phyloP scores from a whole-genome alignment of 23 red algal genomes.

The Gracilaria caudata region DNA sequence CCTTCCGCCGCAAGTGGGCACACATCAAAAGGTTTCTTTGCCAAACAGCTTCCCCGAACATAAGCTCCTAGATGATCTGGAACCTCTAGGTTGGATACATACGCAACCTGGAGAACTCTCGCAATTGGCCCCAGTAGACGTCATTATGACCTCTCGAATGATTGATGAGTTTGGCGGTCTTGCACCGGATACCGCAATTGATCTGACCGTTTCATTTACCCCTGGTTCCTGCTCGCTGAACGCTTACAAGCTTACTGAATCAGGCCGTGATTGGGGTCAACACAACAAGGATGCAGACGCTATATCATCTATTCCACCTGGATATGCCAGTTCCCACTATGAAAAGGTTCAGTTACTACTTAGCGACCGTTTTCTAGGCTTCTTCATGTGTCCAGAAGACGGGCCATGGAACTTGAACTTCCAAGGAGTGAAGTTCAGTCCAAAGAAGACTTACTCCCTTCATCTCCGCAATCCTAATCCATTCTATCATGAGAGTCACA shows the following conservation, averaged over 20 bases:
- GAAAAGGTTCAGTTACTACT: slow-evolving; percentile 85
- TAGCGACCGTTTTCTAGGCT: slow-evolving; percentile 89
- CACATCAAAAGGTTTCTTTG: slow-evolving; percentile 77
- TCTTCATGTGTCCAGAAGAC: slow-evolving; percentile 80
- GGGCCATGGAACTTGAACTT: slow-evolving; percentile 94
- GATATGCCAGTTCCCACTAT: slow-evolving; percentile 73
- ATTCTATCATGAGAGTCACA: slow-evolving; percentile 92
- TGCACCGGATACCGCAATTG: slow-evolving; percentile 50
- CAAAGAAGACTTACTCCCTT: slow-evolving; percentile 66
- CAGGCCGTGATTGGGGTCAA: slow-evolving; percentile 88
- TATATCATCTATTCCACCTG: slow-evolving; percentile 73
- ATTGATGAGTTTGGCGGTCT: slow-evolving; percentile 40
- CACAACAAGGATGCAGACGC: slow-evolving; percentile 65
- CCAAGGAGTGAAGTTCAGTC: slow-evolving; percentile 66
- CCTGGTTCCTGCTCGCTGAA: slow-evolving; percentile 86
- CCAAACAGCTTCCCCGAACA: slow-evolving; percentile 55
- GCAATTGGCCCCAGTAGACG: slow-evolving; percentile 71
- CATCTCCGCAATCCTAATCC: slow-evolving; percentile 74
- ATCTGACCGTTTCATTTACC: slow-evolving; percentile 89
- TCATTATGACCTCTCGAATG: slow-evolving; percentile 75
- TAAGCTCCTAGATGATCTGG: slow-evolving; percentile 72
- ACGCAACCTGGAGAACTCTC: slow-evolving; percentile 75
- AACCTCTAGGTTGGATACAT: slow-evolving; percentile 83
- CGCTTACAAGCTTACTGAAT: slow-evolving; percentile 69
- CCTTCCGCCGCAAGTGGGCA: slow-evolving; percentile 86